Evolutionary conservation across 352 stramenopile genomes (phyloP).

Genomic region (Pythium dissimile): DNA sequence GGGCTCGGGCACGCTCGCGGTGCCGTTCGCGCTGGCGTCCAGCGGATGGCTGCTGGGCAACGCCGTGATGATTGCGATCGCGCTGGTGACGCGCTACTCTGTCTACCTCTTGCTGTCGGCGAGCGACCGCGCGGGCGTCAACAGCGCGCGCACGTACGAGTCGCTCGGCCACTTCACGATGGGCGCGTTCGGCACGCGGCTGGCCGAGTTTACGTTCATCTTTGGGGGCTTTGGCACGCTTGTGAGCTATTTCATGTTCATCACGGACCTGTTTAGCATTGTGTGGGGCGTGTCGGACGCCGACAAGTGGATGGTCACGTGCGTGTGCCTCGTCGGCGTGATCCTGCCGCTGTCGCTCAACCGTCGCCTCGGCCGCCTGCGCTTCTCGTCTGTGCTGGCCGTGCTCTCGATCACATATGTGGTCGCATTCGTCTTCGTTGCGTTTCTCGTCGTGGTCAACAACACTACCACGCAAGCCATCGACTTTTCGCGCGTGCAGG

Average conservation of each 20-base stretch:
- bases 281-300: constrained; percentile 31
- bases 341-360: constrained; percentile 63
- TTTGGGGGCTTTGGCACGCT: constrained; percentile 80
- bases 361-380: constrained; percentile 57
- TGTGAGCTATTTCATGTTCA: constrained; percentile 81
- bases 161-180: constrained; percentile 72
- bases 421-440: constrained; percentile 53
- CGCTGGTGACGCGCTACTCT: constrained; percentile 75
- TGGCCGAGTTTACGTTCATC: constrained; percentile 83
- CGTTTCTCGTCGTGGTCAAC: constrained; percentile 36
- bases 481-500: constrained; percentile 32
- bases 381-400: constrained; percentile 52
- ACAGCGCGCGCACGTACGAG: constrained; percentile 74
- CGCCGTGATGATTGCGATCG: constrained; percentile 61
- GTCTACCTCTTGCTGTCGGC: constrained; percentile 60
- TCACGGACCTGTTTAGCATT: constrained; percentile 62
- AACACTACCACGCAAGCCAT: constrained; percentile 11
- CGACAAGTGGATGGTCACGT: constrained; percentile 58
- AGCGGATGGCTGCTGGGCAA: constrained; percentile 71
- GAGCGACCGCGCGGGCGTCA: constrained; percentile 53
- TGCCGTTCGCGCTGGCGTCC: constrained; percentile 69
- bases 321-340: constrained; percentile 30
- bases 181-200: constrained; percentile 45
- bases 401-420: constrained; percentile 72
- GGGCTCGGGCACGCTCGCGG: constrained; percentile 64